These are phyloP conservation scores for Aurinia saxatilis DNA, from an alignment of 345 rosid genomes.

Conservation along the genomic window DNA sequence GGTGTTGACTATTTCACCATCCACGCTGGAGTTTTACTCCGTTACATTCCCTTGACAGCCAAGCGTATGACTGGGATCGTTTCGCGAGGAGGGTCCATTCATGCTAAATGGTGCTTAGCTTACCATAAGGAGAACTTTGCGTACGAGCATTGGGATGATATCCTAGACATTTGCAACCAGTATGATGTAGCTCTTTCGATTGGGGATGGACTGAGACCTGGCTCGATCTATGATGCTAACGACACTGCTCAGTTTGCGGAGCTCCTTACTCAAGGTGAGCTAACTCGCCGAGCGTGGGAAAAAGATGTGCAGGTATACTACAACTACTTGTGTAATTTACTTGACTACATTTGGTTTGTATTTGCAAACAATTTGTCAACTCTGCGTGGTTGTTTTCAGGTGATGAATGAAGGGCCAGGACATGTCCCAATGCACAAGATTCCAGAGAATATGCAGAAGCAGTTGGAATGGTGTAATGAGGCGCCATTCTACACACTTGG, in stretches of 20 bases:
- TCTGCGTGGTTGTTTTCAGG: conserved; percentile 44
- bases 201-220: conserved; percentile 96
- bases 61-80: conserved; percentile 97
- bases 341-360: background rate
- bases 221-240: conserved; percentile 97
- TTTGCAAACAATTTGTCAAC: background rate
- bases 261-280: conserved; percentile 97
- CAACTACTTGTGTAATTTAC: background rate
- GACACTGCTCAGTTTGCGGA: conserved; percentile 98
- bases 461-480: conserved; percentile 98
- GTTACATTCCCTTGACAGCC: conserved; percentile 90
- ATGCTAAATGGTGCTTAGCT: conserved; percentile 96
- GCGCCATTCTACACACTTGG: conserved; percentile 99
- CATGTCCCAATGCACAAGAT: conserved; percentile 97
- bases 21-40: conserved; percentile 88
- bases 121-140: conserved; percentile 98
- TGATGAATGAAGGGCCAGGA: conserved; percentile 99
- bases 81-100: conserved; percentile 97
- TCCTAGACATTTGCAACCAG: conserved; percentile 91
- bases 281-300: conserved; percentile 96
- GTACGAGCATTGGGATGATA: conserved; percentile 98
- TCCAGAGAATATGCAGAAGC: conserved; percentile 98
- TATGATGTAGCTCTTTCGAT: conserved; percentile 93
- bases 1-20: conserved; percentile 98
- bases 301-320: conserved; percentile 88